Evolutionary conservation across 169 alveolate genomes (phyloP).

Genomic region (Babesia caballi): DNA sequence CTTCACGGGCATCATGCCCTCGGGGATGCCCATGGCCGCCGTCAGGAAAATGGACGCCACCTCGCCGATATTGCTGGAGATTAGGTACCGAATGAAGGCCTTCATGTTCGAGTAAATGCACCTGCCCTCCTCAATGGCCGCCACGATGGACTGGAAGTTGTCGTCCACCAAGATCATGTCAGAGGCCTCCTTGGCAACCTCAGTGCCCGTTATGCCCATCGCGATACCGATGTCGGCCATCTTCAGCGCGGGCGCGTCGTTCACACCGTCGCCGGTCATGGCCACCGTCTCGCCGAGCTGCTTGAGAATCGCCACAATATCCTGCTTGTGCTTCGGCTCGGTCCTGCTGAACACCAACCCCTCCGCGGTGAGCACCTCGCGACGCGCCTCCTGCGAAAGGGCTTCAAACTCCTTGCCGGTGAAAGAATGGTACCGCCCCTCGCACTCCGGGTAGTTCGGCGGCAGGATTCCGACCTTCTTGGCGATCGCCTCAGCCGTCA

Average conservation of each 20-base stretch:
- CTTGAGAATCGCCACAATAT: slow-evolving; percentile 90
- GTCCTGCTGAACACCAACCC: slow-evolving; percentile 97
- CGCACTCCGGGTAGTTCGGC: neutral
- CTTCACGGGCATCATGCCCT: slow-evolving; percentile 96
- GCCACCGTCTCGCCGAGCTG: slow-evolving; percentile 93
- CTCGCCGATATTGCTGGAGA: slow-evolving; percentile 98
- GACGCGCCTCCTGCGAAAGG: slow-evolving; percentile 76
- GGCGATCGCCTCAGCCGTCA: slow-evolving; percentile 99
- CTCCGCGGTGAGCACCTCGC: slow-evolving; percentile 75
- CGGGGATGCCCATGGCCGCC: slow-evolving; percentile 97
- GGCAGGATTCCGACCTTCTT: slow-evolving; percentile 89
- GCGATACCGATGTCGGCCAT: slow-evolving; percentile 98
- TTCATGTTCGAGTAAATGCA: slow-evolving; percentile 97
- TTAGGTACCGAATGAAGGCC: slow-evolving; percentile 96
- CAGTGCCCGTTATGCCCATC: slow-evolving; percentile 99
- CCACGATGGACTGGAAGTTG: slow-evolving; percentile 97
- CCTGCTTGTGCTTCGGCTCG: slow-evolving; percentile 98
- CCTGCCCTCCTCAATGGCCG: slow-evolving; percentile 99
- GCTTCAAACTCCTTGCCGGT: slow-evolving; percentile 95
- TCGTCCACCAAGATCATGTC: slow-evolving; percentile 99
- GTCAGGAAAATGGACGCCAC: slow-evolving; percentile 98
- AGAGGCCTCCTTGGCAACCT: slow-evolving; percentile 99
- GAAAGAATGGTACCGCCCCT: slow-evolving; percentile 74
- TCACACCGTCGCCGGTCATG: slow-evolving; percentile 99
- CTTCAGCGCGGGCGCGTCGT: slow-evolving; percentile 99